Conservation (phyloP, 2,329 filamentous ascomycete genomes). For the Blumeria graminis region DNA sequence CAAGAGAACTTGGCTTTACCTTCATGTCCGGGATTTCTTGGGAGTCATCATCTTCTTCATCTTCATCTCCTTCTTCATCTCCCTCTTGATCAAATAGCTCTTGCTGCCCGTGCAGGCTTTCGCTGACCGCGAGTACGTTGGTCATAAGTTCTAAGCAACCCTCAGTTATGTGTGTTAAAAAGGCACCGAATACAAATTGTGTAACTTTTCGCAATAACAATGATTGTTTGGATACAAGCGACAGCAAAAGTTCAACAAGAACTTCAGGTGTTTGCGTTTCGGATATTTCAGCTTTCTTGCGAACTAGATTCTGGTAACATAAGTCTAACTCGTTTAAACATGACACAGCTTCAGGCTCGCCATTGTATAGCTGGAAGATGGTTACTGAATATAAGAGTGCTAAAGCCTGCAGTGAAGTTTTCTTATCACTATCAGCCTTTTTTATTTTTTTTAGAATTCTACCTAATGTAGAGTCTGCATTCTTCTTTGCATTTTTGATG, state of each 20-base stretch:
- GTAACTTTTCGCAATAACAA: conserved; percentile 66
- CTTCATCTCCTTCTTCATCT: conserved; percentile 29
- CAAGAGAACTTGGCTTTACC: conserved; percentile 7
- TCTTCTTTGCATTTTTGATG: conserved; percentile 26
- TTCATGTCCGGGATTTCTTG: conserved; percentile 22
- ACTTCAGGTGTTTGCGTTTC: conserved; percentile 39
- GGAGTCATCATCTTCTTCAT: conserved; percentile 19
- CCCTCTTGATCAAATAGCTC: conserved; percentile 53
- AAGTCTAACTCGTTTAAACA: conserved; percentile 62
- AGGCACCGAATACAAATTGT: conserved; percentile 67
- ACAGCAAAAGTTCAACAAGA: conserved; percentile 71
- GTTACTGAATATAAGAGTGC: conserved; percentile 65
- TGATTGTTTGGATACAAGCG: conserved; percentile 68
- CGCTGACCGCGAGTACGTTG: conserved; percentile 52
- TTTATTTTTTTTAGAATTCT: conserved; percentile 24
- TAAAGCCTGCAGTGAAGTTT: conserved; percentile 30
- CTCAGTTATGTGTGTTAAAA: conserved; percentile 48
- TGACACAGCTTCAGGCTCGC: conserved; percentile 62
- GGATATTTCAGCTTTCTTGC: conserved; percentile 26
- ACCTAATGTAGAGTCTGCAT: conserved; percentile 26
- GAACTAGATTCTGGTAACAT: conserved; percentile 40
- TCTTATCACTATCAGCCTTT: conserved; percentile 13
- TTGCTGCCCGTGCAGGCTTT: conserved; percentile 62
- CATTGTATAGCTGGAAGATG: conserved; percentile 73
- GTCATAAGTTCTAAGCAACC: conserved; percentile 42